A percentile compares a stretch with the other conserved stretches of the same genome.
phyloP scores from a whole-genome alignment of 2,329 filamentous ascomycete species.

The Pseudogymnoascus sp. region DNA sequence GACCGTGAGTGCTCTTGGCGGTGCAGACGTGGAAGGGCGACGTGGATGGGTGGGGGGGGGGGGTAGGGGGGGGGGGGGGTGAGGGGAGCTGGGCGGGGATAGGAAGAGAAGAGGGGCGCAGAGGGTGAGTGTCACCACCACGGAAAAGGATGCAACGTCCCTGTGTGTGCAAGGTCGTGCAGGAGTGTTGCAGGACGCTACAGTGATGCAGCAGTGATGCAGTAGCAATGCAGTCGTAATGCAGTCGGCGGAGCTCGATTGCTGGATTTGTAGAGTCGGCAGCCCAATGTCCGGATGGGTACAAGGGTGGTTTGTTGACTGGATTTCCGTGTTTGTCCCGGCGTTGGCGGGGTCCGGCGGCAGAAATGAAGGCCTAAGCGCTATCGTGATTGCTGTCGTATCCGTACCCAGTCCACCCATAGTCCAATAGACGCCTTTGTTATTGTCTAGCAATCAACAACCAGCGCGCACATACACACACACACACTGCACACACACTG shows the following conservation, averaged over 20 bases:
- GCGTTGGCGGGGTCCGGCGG: neutral
- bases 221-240: neutral
- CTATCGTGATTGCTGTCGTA: neutral
- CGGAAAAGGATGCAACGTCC: neutral
- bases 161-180: neutral
- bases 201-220: neutral
- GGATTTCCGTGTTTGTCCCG: neutral
- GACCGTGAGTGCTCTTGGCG: too few relatives aligned
- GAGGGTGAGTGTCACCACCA: neutral
- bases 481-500: neutral
- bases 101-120: neutral
- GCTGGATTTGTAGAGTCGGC: neutral
- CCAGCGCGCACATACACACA: neutral
- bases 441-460: conserved; percentile 3
- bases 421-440: conserved; percentile 1
- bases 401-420: neutral
- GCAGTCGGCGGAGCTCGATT: neutral
- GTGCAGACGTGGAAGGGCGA: too few relatives aligned
- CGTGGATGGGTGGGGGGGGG: too few relatives aligned
- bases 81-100: neutral
- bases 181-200: neutral
- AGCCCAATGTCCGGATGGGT: neutral
- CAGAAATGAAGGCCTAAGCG: neutral
- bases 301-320: neutral
- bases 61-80: neutral